phyloP scores from a whole-genome alignment of 108 stramenopile genomes.

The Cyclostephanos tholiformis region DNA sequence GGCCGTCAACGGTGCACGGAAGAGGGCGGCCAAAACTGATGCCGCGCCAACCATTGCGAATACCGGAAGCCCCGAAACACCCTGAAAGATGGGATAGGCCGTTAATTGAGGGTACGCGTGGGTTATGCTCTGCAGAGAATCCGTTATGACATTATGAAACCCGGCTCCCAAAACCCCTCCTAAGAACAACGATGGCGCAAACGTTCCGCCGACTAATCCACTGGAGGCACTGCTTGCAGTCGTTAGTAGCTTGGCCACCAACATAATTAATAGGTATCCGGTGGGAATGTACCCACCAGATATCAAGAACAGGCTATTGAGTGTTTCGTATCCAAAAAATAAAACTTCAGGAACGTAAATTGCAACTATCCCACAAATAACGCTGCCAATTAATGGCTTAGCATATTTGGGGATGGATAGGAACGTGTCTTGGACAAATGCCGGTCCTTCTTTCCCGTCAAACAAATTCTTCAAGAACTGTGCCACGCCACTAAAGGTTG shows the following conservation, averaged over 20 bases:
- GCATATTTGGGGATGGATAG: slow-evolving; percentile 46
- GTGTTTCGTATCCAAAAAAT: slow-evolving; percentile 94
- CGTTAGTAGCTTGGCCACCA: slow-evolving; percentile 67
- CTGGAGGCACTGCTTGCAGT: slow-evolving; percentile 84
- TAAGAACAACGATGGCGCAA: slow-evolving; percentile 91
- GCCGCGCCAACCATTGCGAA: slow-evolving; percentile 95
- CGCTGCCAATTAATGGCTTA: slow-evolving; percentile 77
- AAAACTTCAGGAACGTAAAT: slow-evolving; percentile 82
- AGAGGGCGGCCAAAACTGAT: slow-evolving; percentile 79
- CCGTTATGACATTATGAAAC: slow-evolving; percentile 67
- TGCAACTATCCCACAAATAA: slow-evolving; percentile 79
- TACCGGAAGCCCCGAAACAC: slow-evolving; percentile 75
- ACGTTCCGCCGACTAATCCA: slow-evolving; percentile 92
- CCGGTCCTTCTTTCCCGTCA: slow-evolving; percentile 64
- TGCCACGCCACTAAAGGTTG: slow-evolving; percentile 65
- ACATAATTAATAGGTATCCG: slow-evolving; percentile 57
- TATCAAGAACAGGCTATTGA: slow-evolving; percentile 82
- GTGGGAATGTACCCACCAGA: slow-evolving; percentile 41
- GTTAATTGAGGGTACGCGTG: slow-evolving; percentile 37
- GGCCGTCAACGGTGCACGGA: slow-evolving; percentile 90
- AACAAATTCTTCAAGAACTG: slow-evolving; percentile 60
- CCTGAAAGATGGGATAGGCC: slow-evolving; percentile 26
- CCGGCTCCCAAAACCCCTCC: slow-evolving; percentile 90
- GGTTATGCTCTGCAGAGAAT: slow-evolving; percentile 30
- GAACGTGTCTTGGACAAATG: slow-evolving; percentile 48